Conservation (phyloP, 2,329 filamentous ascomycete species). For the Epichloe uncinata region DNA sequence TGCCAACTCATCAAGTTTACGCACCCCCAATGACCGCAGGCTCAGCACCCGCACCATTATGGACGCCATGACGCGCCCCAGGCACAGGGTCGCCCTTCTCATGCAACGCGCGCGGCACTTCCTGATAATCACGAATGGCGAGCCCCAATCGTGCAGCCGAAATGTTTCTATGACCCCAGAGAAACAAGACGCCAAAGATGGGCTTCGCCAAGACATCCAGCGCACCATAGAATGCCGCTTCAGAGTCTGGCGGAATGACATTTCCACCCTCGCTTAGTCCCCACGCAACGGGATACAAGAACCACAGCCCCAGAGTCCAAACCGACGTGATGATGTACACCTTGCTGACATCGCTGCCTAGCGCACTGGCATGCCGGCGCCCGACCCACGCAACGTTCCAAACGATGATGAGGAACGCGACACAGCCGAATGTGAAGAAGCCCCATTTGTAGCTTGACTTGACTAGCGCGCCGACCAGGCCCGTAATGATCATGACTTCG, state of each 20-base stretch:
- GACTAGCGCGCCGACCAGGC: background rate
- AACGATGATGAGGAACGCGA: constrained; percentile 22
- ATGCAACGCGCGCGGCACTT: constrained; percentile 16
- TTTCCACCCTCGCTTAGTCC: constrained; percentile 40
- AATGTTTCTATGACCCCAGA: constrained; percentile 51
- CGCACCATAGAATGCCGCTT: constrained; percentile 55
- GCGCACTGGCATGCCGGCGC: constrained; percentile 34
- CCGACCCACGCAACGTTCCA: constrained; percentile 24
- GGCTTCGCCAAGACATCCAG: constrained; percentile 54
- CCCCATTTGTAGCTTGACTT: constrained; percentile 41
- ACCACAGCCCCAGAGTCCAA: constrained; percentile 30
- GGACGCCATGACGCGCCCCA: background rate
- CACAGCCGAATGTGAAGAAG: constrained; percentile 37
- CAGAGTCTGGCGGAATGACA: constrained; percentile 44
- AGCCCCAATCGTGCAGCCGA: constrained; percentile 43
- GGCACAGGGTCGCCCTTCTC: background rate
- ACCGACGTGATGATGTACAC: constrained; percentile 27
- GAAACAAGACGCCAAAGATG: constrained; percentile 44
- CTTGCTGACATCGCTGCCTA: constrained; percentile 39
- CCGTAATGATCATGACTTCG: background rate
- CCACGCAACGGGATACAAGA: constrained; percentile 40
- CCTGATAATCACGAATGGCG: constrained; percentile 16
- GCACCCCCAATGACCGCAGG: too few relatives aligned
- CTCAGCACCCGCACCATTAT: background rate
- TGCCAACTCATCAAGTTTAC: background rate